Conservation (phyloP, 306 rosid species). For the Trifolium subterraneum region DNA sequence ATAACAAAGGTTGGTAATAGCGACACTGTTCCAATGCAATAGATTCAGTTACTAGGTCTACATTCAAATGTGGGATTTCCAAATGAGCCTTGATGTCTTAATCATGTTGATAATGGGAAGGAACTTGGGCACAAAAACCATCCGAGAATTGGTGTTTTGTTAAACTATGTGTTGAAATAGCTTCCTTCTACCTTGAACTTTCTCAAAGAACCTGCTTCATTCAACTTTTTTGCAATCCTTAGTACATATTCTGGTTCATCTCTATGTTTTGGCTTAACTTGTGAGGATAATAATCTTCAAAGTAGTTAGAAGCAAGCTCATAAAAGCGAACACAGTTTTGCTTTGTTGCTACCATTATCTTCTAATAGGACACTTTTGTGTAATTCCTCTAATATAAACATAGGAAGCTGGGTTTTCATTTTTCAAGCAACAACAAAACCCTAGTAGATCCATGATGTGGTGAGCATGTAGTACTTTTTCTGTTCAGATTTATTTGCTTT, state of each 20-base stretch:
- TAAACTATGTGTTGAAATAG: no score
- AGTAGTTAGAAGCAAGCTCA: conserved; percentile 39
- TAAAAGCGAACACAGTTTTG: neutral
- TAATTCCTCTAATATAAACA: conserved; percentile 36
- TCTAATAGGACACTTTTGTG: neutral
- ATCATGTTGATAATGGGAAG: no score
- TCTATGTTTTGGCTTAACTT: neutral
- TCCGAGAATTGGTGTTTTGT: no score
- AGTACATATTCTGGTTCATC: neutral
- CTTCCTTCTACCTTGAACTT: no score
- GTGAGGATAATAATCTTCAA: conserved; percentile 23
- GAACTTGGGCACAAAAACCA: no score
- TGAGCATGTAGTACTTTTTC: conserved; percentile 30
- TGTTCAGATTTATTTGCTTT: neutral
- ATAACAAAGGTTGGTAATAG: neutral
- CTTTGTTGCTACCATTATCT: conserved; percentile 14
- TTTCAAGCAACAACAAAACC: conserved; percentile 35
- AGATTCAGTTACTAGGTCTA: neutral
- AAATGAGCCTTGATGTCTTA: no score
- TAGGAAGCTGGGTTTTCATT: conserved; percentile 41
- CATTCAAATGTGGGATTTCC: no score
- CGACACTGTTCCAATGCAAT: neutral
- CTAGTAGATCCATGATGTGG: conserved; percentile 38
- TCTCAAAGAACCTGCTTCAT: no score
- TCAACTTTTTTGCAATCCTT: no score